These are phyloP conservation scores for Chaetomium cochliodes DNA, from an alignment of 495 filamentous ascomycete genomes.

Conservation along the genomic window DNA sequence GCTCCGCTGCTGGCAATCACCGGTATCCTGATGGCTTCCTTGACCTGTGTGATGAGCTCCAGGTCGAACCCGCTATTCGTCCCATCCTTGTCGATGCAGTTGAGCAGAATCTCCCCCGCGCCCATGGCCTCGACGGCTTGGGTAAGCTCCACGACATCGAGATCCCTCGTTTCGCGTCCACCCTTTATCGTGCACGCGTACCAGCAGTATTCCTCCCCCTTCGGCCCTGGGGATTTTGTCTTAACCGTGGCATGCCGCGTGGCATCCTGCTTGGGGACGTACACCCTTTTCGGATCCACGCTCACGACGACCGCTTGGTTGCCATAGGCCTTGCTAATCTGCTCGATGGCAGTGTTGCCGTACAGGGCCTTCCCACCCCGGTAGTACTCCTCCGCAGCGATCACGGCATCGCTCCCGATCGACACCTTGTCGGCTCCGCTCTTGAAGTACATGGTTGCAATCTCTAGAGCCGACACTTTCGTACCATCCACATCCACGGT, in stretches of 20 bases:
- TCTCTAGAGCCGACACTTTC: slow-evolving; percentile 78
- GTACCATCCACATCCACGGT: slow-evolving; percentile 88
- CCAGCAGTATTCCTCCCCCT: slow-evolving; percentile 85
- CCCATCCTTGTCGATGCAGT: slow-evolving; percentile 97
- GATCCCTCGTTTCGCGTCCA: slow-evolving; percentile 82
- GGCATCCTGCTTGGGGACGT: slow-evolving; percentile 67
- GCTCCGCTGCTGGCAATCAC: slow-evolving; percentile 96
- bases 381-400: slow-evolving; percentile 88
- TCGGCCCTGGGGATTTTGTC: slow-evolving; percentile 66
- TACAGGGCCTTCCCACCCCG: slow-evolving; percentile 60
- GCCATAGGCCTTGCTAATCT: slow-evolving; percentile 89
- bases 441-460: slow-evolving; percentile 97
- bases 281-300: slow-evolving; percentile 88
- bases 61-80: slow-evolving; percentile 94
- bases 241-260: slow-evolving; percentile 77
- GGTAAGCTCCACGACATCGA: slow-evolving; percentile 85
- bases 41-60: slow-evolving; percentile 86
- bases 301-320: slow-evolving; percentile 96
- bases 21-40: slow-evolving; percentile 78
- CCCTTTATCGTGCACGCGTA: slow-evolving; percentile 98
- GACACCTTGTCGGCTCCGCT: slow-evolving; percentile 98
- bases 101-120: slow-evolving; percentile 88
- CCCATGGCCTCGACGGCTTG: slow-evolving; percentile 95
- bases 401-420: slow-evolving; percentile 92
- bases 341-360: slow-evolving; percentile 88